Percentiles rank a stretch among this genome's conserved stretches.
Conservation (phyloP, 306 rosid genomes). For the Vicia sativa region DNA sequence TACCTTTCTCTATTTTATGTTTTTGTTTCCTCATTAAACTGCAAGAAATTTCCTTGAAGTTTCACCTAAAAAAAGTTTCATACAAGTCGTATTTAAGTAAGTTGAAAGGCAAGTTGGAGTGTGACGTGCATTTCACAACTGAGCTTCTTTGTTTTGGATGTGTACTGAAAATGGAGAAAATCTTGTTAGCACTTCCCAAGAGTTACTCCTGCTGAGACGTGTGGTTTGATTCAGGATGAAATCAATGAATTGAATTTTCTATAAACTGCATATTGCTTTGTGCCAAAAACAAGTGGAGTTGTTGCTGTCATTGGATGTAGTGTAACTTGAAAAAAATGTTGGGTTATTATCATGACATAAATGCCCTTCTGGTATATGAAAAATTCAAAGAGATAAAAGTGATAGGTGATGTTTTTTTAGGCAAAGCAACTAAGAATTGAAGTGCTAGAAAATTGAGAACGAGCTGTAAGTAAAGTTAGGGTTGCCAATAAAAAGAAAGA, state of each 20-base stretch:
- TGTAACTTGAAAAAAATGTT: background rate
- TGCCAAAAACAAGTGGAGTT: background rate
- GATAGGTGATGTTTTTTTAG: background rate
- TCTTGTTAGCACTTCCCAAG: constrained; percentile 15
- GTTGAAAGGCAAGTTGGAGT: constrained; percentile 7
- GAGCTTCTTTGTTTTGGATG: background rate
- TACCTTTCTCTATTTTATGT: constrained; percentile 20
- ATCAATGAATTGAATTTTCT: background rate
- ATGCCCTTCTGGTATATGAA: background rate
- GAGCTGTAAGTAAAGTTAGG: too few species aligned
- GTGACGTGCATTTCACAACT: too few species aligned
- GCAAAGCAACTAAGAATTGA: too few species aligned
- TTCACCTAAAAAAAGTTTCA: constrained; percentile 17
- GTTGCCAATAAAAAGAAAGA: too few species aligned
- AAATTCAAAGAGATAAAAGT: background rate
- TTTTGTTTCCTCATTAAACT: constrained; percentile 2
- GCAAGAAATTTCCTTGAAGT: constrained; percentile 43
- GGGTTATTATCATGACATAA: background rate
- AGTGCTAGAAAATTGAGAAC: too few species aligned
- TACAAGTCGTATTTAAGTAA: constrained; percentile 3
- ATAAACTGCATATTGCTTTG: background rate
- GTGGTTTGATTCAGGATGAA: constrained; percentile 4
- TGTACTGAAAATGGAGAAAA: constrained; percentile 10
- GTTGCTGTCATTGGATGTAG: background rate
- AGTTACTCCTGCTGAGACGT: background rate